A percentile compares a stretch with the other conserved stretches of the same genome.
Conservation (phyloP, 768 basidiomycete species). For the Brasilioporus rufonigricans region DNA sequence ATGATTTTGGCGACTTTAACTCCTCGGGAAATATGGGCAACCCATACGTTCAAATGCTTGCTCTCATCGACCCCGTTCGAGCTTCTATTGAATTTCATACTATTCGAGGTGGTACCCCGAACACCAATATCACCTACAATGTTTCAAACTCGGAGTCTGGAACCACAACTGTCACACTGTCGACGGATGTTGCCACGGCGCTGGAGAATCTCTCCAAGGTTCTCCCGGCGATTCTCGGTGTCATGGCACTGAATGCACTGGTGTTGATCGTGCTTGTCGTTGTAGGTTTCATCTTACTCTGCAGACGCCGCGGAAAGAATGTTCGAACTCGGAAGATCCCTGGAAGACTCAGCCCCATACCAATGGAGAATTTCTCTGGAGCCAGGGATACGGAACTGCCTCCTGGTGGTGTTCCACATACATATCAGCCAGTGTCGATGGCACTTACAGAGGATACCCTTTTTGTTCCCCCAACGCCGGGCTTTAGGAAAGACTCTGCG, state of each 20-base stretch:
- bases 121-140: slow-evolving; percentile 67
- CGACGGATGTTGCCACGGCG: slow-evolving; percentile 54
- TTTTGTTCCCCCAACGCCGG: slow-evolving; percentile 54
- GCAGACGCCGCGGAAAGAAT: slow-evolving; percentile 44
- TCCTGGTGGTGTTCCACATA: slow-evolving; percentile 41
- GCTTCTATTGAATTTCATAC: slow-evolving; percentile 72
- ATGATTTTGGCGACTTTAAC: slow-evolving; percentile 82
- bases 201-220: slow-evolving; percentile 62
- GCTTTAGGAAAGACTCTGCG: slow-evolving; percentile 42
- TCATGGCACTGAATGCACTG: slow-evolving; percentile 77
- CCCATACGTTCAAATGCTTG: slow-evolving; percentile 75
- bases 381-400: slow-evolving; percentile 37
- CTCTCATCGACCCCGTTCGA: slow-evolving; percentile 63
- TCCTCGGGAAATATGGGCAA: slow-evolving; percentile 61
- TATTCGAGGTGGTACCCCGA: slow-evolving; percentile 61
- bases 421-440: slow-evolving; percentile 72
- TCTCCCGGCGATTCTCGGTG: slow-evolving; percentile 70
- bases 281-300: slow-evolving; percentile 52
- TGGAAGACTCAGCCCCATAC: slow-evolving; percentile 57
- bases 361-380: slow-evolving; percentile 40
- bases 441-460: slow-evolving; percentile 46
- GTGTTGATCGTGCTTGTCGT: slow-evolving; percentile 57
- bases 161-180: slow-evolving; percentile 50
- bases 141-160: slow-evolving; percentile 43
- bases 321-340: slow-evolving; percentile 34